These are phyloP conservation scores for Xylariaceae sp. DNA, from an alignment of 2,329 filamentous ascomycete species.

Conservation along the genomic window DNA sequence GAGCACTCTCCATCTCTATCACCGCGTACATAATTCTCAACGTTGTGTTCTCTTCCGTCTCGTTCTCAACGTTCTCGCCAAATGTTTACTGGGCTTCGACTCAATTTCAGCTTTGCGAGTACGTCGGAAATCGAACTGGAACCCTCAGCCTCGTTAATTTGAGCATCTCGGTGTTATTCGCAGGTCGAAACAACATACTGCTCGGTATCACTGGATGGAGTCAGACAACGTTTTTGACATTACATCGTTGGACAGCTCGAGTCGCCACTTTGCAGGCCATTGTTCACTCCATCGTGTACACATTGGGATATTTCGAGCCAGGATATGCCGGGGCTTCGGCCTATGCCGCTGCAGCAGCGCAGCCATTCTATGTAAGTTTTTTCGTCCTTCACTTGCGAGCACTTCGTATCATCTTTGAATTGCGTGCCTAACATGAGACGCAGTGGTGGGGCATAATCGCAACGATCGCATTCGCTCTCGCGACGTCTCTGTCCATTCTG, in stretches of 20 bases:
- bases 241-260: constrained; percentile 31
- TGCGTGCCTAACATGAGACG: no score
- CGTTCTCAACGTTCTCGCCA: constrained; percentile 18
- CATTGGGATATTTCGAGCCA: constrained; percentile 17
- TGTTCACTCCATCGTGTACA: constrained; percentile 26
- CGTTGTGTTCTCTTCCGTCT: constrained; percentile 17
- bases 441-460: constrained; percentile 29
- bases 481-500: constrained; percentile 25
- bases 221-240: constrained; percentile 27
- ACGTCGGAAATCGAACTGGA: constrained; percentile 32
- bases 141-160: constrained; percentile 28
- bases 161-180: constrained; percentile 27
- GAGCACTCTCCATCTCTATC: constrained; percentile 16
- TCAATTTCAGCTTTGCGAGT: constrained; percentile 16
- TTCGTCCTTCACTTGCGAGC: no score
- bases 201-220: constrained; percentile 29
- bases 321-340: constrained; percentile 15
- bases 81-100: constrained; percentile 16
- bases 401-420: no score
- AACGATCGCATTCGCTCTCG: constrained; percentile 24
- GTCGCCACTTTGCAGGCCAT: constrained; percentile 30
- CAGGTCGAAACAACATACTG: constrained; percentile 29
- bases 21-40: constrained; percentile 15
- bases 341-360: constrained; percentile 13
- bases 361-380: constrained; percentile 10